A percentile compares a stretch with the other conserved stretches of the same genome.
These are phyloP conservation scores for Raffaelea ambrosiae DNA, from an alignment of 2,329 filamentous ascomycete species.

Conservation along the genomic window DNA sequence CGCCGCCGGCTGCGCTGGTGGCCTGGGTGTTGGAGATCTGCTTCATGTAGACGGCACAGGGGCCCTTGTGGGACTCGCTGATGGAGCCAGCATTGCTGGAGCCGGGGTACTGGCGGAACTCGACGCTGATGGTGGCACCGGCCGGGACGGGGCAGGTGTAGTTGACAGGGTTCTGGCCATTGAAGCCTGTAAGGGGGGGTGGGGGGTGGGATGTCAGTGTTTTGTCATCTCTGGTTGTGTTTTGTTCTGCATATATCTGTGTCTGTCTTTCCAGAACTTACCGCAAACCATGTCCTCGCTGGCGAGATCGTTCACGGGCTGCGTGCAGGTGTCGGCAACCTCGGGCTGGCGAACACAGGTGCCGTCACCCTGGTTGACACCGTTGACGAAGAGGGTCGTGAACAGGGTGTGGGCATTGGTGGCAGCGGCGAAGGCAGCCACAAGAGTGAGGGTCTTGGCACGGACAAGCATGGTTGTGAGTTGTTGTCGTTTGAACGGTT, in stretches of 20 bases:
- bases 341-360: constrained; percentile 62
- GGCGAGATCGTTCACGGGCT: constrained; percentile 47
- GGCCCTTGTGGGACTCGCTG: constrained; percentile 55
- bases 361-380: constrained; percentile 58
- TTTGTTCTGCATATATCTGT: constrained; percentile 5
- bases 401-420: constrained; percentile 52
- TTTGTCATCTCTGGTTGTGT: too few species aligned
- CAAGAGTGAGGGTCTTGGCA: constrained; percentile 23
- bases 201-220: constrained; percentile 9
- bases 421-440: constrained; percentile 24
- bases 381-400: constrained; percentile 55
- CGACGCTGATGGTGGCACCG: constrained; percentile 53
- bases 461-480: constrained; percentile 20
- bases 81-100: constrained; percentile 45
- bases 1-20: constrained; percentile 40
- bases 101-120: constrained; percentile 56
- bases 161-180: constrained; percentile 34
- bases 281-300: constrained; percentile 64
- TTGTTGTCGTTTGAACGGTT: not conserved
- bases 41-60: constrained; percentile 68
- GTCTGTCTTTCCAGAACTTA: constrained; percentile 27
- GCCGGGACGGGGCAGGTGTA: constrained; percentile 41
- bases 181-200: too few species aligned
- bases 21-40: constrained; percentile 48
- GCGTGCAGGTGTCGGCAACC: constrained; percentile 40